Evolutionary conservation across 2,329 filamentous ascomycete species (phyloP), one percentile per base, ranked within the genome.

Genomic region (Thermomyces lanuginosus): DNA sequence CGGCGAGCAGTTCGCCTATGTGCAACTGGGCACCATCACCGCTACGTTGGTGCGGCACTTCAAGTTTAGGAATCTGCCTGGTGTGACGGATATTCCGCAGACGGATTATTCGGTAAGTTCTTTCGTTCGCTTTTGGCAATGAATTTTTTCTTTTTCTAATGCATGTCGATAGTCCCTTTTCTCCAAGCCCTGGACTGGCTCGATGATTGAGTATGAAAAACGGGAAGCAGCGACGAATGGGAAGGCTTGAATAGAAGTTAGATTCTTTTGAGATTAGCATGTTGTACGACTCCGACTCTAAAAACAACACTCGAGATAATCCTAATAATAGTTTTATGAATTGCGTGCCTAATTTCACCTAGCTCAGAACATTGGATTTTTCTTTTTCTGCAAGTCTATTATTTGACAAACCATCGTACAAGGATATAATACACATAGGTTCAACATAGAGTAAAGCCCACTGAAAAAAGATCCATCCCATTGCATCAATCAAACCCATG

Each of bases 1-100:
- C 32, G 76, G 76, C 10, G 76, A 81, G 55, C 75, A 78, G 45
- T 81, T 80, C 46, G 75, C 76, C 0, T 79, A 80, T 40, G 50
- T 76, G 22, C 76, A 81, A 42, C 46, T 81, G 21, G 62, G 64
- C 9, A 69, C 69, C 6, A 78, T 81, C 33, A 51, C 79, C 13
- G 63, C 64, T 0, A 69, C 63, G 0, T 48, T 79, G 33, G 63
- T 79, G 6, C 56, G 72, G 7, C 55, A 69, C 24, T 65, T 79
- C 43, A 68, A 63, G 44, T 58, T 79, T 22, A 53, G 45, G 24
- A 75, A 72, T 22, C 36, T 65, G 4, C 63, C 69, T 28, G 71
- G 66, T 0, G 61, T 53, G 33, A 56, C 56, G 28, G 56, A 58
- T 0, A 64, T 80, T 19, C 66, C 74, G 1, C 60, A 53, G 10